Base-by-base conservation (phyloP, 805 yeast genomes). In the Kluyveromyces nonfermentans region DNA sequence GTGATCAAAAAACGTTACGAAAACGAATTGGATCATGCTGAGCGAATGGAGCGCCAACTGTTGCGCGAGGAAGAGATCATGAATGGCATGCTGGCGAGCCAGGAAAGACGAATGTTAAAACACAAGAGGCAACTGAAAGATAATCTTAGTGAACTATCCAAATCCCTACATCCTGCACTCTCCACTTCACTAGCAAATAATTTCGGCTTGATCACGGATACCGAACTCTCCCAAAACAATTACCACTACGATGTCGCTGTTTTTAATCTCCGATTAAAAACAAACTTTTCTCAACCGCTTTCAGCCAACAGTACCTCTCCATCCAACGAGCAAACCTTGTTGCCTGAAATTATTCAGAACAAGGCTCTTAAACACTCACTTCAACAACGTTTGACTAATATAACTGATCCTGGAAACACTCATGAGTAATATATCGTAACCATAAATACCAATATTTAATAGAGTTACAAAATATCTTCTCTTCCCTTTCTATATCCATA, bases 91-190 rank as follows among this genome's bases (percentile, higher is more conserved):
- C 49, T 46, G 33, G 34, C 25, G n/a, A 30, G 15, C 15, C 22
- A 16, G 4, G 34, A 41, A 9, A 15, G 50, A 34, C 12, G 32
- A 48, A 14, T 40, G 47, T 16, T 37, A 33, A 33, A 42, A 37
- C 30, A 38, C 48, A 28, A 46, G 47, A 25, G 33, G 17, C 39
- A 47, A 33, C 33, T 53, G 51, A 48, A 37, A 18, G 50, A 43
- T 10, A 41, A 42, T 7, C 45, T 60, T 1, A 50, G 49, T 10
- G 55, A 54, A 20, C 37, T 59, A 8, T 34, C 56, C 28, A 42
- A 50, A 18, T 48, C 50, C 33, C 37, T 61, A 20, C 62, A 61
- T 39, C 62, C 64, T 8, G 48, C 54, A 17, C 47, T 61, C n/a
- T 52, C 46, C 31, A 52, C 49, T 40, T 59, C 63, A 2, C 49